Conservation (phyloP, 495 filamentous ascomycete genomes). For the Amorphotheca resinae region DNA sequence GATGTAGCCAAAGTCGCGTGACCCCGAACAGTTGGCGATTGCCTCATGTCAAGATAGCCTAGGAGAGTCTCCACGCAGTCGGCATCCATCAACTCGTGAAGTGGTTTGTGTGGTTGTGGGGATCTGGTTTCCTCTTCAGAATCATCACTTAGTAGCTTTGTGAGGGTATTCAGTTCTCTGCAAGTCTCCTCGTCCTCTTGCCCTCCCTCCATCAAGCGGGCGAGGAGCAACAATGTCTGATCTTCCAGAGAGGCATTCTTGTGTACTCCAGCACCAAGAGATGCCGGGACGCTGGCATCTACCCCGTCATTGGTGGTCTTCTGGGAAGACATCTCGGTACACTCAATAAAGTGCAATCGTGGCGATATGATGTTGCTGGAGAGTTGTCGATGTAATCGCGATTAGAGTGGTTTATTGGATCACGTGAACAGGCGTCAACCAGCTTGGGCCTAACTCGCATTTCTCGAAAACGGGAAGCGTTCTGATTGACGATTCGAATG, state of each 20-base stretch:
- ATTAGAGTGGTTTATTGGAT: not conserved
- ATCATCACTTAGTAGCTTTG: slow-evolving; percentile 39
- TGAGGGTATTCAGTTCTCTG: slow-evolving; percentile 32
- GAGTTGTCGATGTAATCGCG: slow-evolving; percentile 1
- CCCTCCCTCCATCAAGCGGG: slow-evolving; percentile 42
- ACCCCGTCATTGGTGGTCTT: not conserved
- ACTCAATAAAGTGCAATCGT: not conserved
- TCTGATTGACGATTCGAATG: no score
- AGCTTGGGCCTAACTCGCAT: no score
- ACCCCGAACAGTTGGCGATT: slow-evolving; percentile 50
- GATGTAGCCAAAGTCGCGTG: slow-evolving; percentile 66
- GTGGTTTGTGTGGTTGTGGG: slow-evolving; percentile 24
- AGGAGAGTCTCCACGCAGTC: slow-evolving; percentile 73
- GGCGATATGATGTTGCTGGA: not conserved
- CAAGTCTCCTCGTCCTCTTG: slow-evolving; percentile 42
- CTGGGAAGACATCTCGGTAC: not conserved
- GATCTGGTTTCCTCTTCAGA: slow-evolving; percentile 13
- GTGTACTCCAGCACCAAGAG: not conserved
- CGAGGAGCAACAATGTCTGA: slow-evolving; percentile 38
- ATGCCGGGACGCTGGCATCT: slow-evolving; percentile 10
- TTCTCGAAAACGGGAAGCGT: no score
- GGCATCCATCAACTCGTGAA: slow-evolving; percentile 59
- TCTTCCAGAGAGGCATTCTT: slow-evolving; percentile 23
- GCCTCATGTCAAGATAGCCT: slow-evolving; percentile 62
- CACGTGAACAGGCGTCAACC: slow-evolving; percentile 10